These are phyloP conservation scores for Pythium sukuiense DNA, from an alignment of 352 stramenopile species.

Conservation along the genomic window DNA sequence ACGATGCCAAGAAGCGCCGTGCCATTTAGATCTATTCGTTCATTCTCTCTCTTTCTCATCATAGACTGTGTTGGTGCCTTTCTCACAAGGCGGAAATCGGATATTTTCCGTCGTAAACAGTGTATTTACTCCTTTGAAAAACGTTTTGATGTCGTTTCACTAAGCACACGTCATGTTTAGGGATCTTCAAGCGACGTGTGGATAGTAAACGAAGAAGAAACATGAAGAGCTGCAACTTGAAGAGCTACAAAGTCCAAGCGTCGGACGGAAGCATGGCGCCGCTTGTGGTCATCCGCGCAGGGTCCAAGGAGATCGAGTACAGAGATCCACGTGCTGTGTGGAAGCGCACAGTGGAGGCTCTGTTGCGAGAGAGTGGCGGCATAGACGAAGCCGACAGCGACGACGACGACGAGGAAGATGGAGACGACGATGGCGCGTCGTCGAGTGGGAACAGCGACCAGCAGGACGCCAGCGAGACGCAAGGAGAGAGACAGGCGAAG, in stretches of 20 bases:
- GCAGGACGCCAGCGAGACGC: slow-evolving; percentile 21
- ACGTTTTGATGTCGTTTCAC: not conserved
- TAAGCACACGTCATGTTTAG: not conserved
- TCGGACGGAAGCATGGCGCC: slow-evolving; percentile 44
- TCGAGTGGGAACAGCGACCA: slow-evolving; percentile 18
- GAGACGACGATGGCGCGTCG: slow-evolving; percentile 22
- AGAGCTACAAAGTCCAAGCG: not conserved
- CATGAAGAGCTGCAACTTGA: slow-evolving; percentile 11
- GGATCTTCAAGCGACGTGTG: slow-evolving; percentile 11
- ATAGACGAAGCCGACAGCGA: slow-evolving; percentile 18
- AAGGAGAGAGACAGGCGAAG: slow-evolving; percentile 19
- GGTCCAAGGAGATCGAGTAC: slow-evolving; percentile 67
- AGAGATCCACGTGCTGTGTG: slow-evolving; percentile 49
- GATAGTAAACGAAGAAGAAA: slow-evolving; percentile 12
- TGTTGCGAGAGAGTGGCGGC: slow-evolving; percentile 11
- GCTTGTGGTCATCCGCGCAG: slow-evolving; percentile 69
- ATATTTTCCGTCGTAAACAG: not conserved
- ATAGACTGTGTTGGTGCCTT: not conserved
- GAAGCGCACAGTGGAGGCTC: slow-evolving; percentile 31
- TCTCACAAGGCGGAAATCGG: not conserved
- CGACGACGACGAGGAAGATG: slow-evolving; percentile 16
- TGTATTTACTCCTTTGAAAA: not conserved
- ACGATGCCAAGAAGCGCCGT: slow-evolving; percentile 80
- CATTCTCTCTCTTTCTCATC: not conserved
- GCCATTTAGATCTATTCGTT: slow-evolving; percentile 23